Base-by-base conservation (phyloP, 306 rosid species). In the Lagenaria siceraria region DNA sequence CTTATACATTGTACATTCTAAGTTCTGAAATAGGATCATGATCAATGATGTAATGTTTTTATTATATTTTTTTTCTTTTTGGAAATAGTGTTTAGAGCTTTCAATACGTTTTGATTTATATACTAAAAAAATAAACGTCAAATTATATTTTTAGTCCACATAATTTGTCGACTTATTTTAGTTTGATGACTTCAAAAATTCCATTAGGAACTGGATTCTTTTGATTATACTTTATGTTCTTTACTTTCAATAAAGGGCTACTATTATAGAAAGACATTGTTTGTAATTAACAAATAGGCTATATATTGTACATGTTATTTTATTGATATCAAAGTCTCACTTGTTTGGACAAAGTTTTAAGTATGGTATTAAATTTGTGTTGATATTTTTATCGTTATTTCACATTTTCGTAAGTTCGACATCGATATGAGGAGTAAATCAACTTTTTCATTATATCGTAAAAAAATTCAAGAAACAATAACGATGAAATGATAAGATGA, bases 1-100 rank as follows among this genome's bases (percentile, higher is more conserved):
- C 85, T 77, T 79, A 81, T 82, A 87, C 90, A 90, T 88, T 88
- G 90, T 86, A 86, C 84, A 79, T 82, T 79, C 7, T 24, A 40
- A 76, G 80, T 77, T 75, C 77, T 73, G 43, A 56, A 65, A 65
- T 79, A 63, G 83, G 87, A 80, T 85, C 81, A 82, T 88, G 66
- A 80, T 78, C 62, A 72, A 80, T 87, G 96, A 86, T 86, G 96
- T 55, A 86, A 89, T 86, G 48, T 64, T 40, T 65, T 65, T 10
- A 18, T 79, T 51, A 49, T 49, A 4, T 51, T 6, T 21, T 51
- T 51, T 66, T 84, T 77, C 58, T 79, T 83, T 84, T 76, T 55
- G 46, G 70, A 63, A 73, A 10, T 53, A 22, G 51, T 29, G 9
- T 54, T 33, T 74, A 3, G 13, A 58, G 0, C 15, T 58, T 58